Percentiles rank a stretch among this genome's conserved stretches.
Conservation (phyloP, 1,284 basidiomycete species). For the Cutaneotrichosporon mucoides region DNA sequence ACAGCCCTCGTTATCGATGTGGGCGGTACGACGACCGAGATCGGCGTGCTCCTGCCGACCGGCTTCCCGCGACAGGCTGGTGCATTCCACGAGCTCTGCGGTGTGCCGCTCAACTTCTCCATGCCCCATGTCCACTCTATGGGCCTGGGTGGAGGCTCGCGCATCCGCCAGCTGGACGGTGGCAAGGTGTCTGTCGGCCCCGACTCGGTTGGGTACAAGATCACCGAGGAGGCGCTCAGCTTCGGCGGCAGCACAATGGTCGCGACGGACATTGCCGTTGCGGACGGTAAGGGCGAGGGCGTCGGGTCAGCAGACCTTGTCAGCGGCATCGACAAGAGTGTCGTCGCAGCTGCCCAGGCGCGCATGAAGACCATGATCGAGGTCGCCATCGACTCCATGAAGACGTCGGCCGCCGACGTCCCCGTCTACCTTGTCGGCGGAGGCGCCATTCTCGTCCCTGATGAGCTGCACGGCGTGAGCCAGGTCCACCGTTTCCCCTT, state of each 20-base stretch:
- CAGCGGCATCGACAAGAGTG: constrained; percentile 31
- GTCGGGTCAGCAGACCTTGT: constrained; percentile 51
- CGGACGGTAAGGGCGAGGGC: constrained; percentile 38
- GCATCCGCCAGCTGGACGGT: constrained; percentile 22
- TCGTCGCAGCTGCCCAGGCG: constrained; percentile 43
- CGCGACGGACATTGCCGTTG: constrained; percentile 56
- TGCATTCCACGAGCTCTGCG: constrained; percentile 28
- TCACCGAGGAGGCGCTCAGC: constrained; percentile 53
- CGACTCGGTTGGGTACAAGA: constrained; percentile 57
- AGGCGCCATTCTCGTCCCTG: constrained; percentile 44
- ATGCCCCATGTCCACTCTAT: constrained; percentile 37
- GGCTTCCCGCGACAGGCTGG: constrained; percentile 41
- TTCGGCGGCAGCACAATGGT: constrained; percentile 57
- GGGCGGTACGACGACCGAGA: constrained; percentile 54
- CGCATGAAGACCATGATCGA: constrained; percentile 56
- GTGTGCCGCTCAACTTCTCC: constrained; percentile 35
- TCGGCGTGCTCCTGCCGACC: constrained; percentile 20
- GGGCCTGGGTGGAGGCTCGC: constrained; percentile 39
- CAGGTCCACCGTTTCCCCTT: constrained; percentile 55
- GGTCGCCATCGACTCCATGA: constrained; percentile 56
- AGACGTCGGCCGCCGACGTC: constrained; percentile 54
- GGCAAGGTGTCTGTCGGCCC: constrained; percentile 54
- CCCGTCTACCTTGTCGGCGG: constrained; percentile 39
- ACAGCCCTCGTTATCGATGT: constrained; percentile 58
- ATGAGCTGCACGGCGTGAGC: constrained; percentile 52